Base-by-base conservation (phyloP, 768 basidiomycete genomes). In the Candolleomyces aberdarensis region DNA sequence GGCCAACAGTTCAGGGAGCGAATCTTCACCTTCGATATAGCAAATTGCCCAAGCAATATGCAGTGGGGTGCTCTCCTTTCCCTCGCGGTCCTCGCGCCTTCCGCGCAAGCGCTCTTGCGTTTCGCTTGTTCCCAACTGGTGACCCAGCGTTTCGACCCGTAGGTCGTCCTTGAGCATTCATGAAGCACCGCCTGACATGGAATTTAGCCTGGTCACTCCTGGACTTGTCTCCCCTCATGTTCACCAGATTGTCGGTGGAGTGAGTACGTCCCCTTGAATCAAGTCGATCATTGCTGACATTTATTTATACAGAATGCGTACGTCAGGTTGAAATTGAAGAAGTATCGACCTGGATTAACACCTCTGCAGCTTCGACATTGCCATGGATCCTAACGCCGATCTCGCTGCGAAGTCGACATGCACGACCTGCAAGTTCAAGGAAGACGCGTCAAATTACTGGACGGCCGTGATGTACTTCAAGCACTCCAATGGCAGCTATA, bases 21-120 rank as follows among this genome's bases (percentile, higher is more conserved):
- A 49, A 49, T 39, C 48, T 52, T 52, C 58, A 43, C 44, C 29
- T 32, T 19, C 53, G 11, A 13, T 52, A 17, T 53, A 49, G 36
- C n/a, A 14, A 29, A 15, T 59, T 13, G 19, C 19, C 26, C 10
- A 26, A 49, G n/a, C n/a, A 40, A 6, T 29, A 50, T 59, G 58
- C 53, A 46, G 52, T 60, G 59, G 59, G 59, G 52, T 47, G 36
- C 59, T 32, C 59, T 60, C 17, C 59, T 60, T 22, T 60, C 59
- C 43, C 53, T 60, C 29, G 53, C 59, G 52, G 53, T 26, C 31
- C 22, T 60, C 29, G 53, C 59, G 44, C 59, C 59, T 20, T 60
- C 54, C 46, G 50, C 58, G 8, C 26, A 54, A n/a, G 57, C 57
- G 43, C 22, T 49, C 15, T 22, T 49, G 48, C 48, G 48, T 19